phyloP scores from a whole-genome alignment of 441 rosid genomes.

The Isatis lusitanica region DNA sequence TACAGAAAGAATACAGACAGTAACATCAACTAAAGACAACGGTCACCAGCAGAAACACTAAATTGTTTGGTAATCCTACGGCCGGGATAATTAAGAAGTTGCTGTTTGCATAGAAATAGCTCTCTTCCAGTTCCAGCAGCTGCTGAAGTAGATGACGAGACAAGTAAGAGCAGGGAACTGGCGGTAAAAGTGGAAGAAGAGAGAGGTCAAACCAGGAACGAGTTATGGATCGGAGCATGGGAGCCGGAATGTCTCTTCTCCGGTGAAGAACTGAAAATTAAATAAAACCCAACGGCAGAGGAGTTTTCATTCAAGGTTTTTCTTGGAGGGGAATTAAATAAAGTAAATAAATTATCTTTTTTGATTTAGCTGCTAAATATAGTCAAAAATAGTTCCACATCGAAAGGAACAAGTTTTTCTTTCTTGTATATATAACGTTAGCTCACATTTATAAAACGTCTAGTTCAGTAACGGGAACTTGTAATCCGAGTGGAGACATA shows the following conservation, averaged over 20 bases:
- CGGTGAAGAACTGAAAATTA: too few species aligned
- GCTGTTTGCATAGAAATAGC: constrained; percentile 52
- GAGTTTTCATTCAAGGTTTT: too few species aligned
- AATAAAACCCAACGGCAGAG: too few species aligned
- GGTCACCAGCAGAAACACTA: neutral
- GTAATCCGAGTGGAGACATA: too few species aligned
- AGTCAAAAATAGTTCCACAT: too few species aligned
- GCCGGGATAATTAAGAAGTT: constrained; percentile 48
- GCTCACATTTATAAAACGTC: too few species aligned
- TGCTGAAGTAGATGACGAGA: constrained; percentile 1
- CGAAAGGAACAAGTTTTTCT: too few species aligned
- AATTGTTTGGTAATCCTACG: constrained; percentile 29
- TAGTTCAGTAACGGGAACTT: too few species aligned
- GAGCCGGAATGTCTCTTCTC: constrained; percentile 11
- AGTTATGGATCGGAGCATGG: constrained; percentile 54
- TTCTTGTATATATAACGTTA: too few species aligned
- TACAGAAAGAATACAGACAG: neutral
- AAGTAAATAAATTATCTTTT: too few species aligned
- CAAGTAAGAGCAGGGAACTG: constrained; percentile 34
- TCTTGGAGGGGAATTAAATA: too few species aligned
- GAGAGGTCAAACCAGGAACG: constrained; percentile 41
- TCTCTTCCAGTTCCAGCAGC: constrained; percentile 36
- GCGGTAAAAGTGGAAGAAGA: constrained; percentile 38
- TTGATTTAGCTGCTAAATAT: too few species aligned
- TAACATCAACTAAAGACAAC: neutral